phyloP scores from a whole-genome alignment of 495 filamentous ascomycete genomes.

The Ramalina peruviana region DNA sequence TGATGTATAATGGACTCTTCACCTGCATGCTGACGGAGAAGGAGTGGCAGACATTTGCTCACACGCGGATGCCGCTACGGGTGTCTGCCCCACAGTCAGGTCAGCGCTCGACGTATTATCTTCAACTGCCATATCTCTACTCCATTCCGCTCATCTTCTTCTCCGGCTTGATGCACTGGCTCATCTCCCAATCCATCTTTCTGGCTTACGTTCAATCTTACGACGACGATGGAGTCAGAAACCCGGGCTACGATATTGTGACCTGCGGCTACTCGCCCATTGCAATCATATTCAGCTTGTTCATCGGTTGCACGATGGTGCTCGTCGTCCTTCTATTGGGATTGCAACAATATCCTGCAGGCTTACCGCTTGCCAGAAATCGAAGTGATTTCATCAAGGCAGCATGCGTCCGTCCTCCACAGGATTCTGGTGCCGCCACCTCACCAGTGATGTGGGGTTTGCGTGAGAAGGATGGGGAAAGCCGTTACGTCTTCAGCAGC shows the following conservation, averaged over 20 bases:
- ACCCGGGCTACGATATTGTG: conserved; percentile 9
- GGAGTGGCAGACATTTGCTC: conserved; percentile 21
- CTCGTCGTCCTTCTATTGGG: conserved; percentile 13
- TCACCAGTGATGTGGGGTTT: conserved; percentile 26
- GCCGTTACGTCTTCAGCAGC: conserved; percentile 1
- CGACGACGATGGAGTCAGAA: conserved; percentile 3
- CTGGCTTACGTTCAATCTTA: conserved; percentile 12
- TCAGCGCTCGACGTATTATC: conserved; percentile 25
- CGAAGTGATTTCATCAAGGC: conserved; percentile 35
- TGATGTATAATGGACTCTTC: conserved; percentile 29
- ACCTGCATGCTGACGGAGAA: conserved; percentile 21
- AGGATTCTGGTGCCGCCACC: conserved; percentile 5
- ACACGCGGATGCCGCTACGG: conserved; percentile 3
- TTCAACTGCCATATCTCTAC: conserved; percentile 24
- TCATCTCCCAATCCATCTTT: conserved; percentile 18
- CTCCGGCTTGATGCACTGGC: conserved; percentile 15
- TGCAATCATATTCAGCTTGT: conserved; percentile 16
- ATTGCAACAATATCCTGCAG: conserved; percentile 16
- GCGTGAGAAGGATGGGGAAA: conserved; percentile 1
- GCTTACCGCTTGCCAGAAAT: conserved; percentile 28
- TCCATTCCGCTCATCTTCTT: conserved; percentile 18
- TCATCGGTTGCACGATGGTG: conserved; percentile 19
- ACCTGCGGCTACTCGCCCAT: conserved; percentile 19
- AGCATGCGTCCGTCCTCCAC: conserved; percentile 26
- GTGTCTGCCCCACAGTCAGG: conserved; percentile 8